A percentile compares a stretch with the other conserved stretches of the same genome.
Evolutionary conservation across 257 asterid species (phyloP).

Genomic region (Coffea eugenioides): DNA sequence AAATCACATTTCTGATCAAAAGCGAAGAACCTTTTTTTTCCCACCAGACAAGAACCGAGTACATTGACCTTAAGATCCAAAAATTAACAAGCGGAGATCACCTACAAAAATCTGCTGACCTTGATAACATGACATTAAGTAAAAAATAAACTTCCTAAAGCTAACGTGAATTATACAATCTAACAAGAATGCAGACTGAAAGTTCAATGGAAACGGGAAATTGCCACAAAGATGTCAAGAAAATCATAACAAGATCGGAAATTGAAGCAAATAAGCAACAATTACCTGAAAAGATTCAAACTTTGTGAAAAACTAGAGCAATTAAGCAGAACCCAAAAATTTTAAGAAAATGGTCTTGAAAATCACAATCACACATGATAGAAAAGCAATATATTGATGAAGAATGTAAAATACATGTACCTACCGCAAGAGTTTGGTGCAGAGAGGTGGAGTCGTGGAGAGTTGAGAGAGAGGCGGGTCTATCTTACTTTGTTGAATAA

Average conservation of each 20-base stretch:
- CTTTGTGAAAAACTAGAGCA: conserved; percentile 6
- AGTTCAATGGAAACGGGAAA: neutral
- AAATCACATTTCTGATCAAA: neutral
- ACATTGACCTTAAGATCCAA: neutral
- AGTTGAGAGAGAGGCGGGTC: conserved; percentile 4
- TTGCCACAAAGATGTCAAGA: neutral
- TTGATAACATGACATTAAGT: neutral
- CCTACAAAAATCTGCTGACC: neutral
- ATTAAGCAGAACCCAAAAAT: conserved; percentile 16
- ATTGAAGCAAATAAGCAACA: neutral
- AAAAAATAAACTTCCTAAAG: neutral
- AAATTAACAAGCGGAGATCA: neutral
- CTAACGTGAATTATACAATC: neutral
- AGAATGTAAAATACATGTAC: neutral
- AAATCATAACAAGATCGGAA: neutral
- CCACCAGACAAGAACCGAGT: neutral
- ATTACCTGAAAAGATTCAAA: conserved; percentile 29
- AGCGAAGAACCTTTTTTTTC: neutral
- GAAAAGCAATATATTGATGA: neutral
- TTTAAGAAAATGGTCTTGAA: conserved; percentile 2
- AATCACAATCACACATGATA: conserved; percentile 6
- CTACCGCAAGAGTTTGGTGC: conserved; percentile 10
- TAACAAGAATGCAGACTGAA: neutral
- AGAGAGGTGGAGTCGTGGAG: neutral
- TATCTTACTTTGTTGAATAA: conserved; percentile 5